These are phyloP conservation scores for Solanum pinnatisectum DNA, from an alignment of 257 asterid genomes.

Conservation along the genomic window DNA sequence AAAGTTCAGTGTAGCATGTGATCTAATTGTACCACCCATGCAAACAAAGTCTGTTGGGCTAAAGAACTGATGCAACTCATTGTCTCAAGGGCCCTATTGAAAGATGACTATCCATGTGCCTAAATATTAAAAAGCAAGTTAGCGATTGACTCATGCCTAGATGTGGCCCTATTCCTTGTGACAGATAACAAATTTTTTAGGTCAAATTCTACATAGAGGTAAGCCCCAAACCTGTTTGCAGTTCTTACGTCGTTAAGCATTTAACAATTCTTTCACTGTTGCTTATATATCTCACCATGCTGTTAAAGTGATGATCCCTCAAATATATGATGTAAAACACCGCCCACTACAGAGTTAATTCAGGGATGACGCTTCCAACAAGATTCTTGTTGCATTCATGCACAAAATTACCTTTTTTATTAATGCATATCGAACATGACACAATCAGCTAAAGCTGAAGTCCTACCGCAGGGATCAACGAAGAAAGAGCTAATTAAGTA, in stretches of 20 bases:
- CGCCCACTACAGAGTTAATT: rapidly evolving
- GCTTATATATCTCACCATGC: not conserved
- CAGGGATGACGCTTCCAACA: no score
- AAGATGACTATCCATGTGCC: not conserved
- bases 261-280: not conserved
- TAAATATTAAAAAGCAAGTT: not conserved
- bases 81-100: not conserved
- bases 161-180: not conserved
- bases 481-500: no score
- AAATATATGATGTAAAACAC: not conserved
- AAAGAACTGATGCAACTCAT: not conserved
- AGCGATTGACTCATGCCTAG: not conserved
- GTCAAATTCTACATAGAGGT: not conserved
- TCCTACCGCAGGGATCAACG: no score
- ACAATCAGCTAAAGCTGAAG: no score
- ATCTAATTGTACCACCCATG: not conserved
- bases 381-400: no score
- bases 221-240: not conserved
- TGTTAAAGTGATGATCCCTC: not conserved
- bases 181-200: not conserved
- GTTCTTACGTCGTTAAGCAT: not conserved
- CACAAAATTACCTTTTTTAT: no score
- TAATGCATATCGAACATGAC: no score
- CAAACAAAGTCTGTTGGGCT: not conserved
- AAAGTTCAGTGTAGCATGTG: not conserved